Evolutionary conservation across 371 early-diverging fungal genomes (phyloP), one percentile per base, ranked within the genome.

Genomic region (Zopfochytrium polystomum): DNA sequence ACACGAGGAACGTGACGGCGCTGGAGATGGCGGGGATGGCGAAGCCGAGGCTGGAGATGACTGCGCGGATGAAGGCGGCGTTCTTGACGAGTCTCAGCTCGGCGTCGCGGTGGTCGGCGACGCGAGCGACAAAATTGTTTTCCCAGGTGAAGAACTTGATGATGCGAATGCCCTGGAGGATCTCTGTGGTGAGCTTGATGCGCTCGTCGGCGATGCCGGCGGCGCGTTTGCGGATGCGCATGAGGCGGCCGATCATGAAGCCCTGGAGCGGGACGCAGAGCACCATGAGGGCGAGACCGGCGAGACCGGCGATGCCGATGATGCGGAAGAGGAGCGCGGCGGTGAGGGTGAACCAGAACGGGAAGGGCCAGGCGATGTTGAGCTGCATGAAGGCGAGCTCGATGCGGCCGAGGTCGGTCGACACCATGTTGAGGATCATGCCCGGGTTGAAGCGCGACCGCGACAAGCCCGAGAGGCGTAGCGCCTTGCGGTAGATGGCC

Each of bases 61-160:
- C 52, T 25, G 42, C 20, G 4, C 61, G 55, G 58, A 69, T 64
- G 43, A 51, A 62, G 11, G 58, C 61, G 6, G 64, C 60, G 33
- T 34, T 13, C 9, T 30, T 7, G 23, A 71, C 64, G 3, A 46
- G 51, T 1, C 47, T 42, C n/a, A 87, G 56, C 56, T 84, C 86
- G 43, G 53, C 62, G 29, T 70, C 67, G 22, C 89, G 80, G 7
- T 83, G 77, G 45, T 67, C 68, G 72, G 62, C 61, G 20, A 83
- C 65, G 44, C 67, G 63, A 30, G 75, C 75, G 1, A 52, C 22
- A 43, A 74, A 67, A 2, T 29, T 27, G 20, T 43, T 6, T 26
- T 74, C 77, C 77, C 77, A 77, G 15, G 47, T 58, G 25, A 71
- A 72, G 52, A 57, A 68, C 43, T 77, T 74, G 62, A 74, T 61